Evolutionary conservation across 1,139 yeast genomes (phyloP), one percentile per base, ranked within the genome.

Genomic region (Hanseniaspora sp.): DNA sequence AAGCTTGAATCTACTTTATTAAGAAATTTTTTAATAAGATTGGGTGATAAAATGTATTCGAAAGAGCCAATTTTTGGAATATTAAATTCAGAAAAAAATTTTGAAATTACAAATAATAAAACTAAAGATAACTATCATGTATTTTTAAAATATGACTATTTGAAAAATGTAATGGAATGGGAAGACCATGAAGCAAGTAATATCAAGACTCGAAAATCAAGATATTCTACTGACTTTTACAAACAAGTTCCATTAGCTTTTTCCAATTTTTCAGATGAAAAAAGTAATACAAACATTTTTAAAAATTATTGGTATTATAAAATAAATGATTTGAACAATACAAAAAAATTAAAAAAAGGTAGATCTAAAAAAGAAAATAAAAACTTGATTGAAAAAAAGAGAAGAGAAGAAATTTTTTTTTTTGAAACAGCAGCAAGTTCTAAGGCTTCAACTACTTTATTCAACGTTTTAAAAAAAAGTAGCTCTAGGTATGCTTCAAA

Each of bases 101-200:
- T 23, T 23, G 23, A 23, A 23, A 23, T 3, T 4, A 23, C 23
- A 23, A 23, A 23, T 23, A 4, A 23, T 23, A 23, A 4, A 23
- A 23, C 4, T 23, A 23, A 23, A 23, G 23, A 23, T 23, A 23
- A 23, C 23, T 23, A 38, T 8, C 13, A n/a, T 48, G 34, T 41
- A 7, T 48, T 48, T 15, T 40, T 48, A 11, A 48, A 41, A 13
- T 48, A 40, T 23, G 34, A 37, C 5, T 40, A 48, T 15, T 41
- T 48, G 12, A 48, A 40, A 34, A 48, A 48, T 28, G 34, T 48
- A 3, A 7, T 48, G 41, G 52, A 48, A n/a, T 34, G 39, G 41
- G 28, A 37, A 17, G 45, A 47, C 4, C 17, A 12, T 11, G n/a
- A 28, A 6, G 13, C 28, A n/a, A 13, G 18, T 17, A 28, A 23